These are phyloP conservation scores for Carex littledalei DNA, from an alignment of 176 grass and related monocot species.

Conservation along the genomic window DNA sequence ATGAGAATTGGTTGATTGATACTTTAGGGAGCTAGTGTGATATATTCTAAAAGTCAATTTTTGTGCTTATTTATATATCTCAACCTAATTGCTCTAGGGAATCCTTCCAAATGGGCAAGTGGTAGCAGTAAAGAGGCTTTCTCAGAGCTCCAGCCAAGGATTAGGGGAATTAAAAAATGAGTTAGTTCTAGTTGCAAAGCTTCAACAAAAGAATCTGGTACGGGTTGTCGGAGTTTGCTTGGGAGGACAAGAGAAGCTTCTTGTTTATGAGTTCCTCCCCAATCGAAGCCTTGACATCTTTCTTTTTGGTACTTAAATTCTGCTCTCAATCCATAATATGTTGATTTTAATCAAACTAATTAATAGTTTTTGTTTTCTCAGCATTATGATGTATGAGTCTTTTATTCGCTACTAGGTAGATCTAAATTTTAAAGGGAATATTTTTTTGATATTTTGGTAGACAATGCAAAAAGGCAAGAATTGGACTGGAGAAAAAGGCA, in stretches of 20 bases:
- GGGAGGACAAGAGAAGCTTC: slow-evolving; percentile 27
- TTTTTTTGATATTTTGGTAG: slow-evolving; percentile 24
- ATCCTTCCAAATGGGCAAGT: slow-evolving; percentile 20
- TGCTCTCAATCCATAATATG: neutral
- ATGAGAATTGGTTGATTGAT: neutral
- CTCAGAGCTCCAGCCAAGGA: slow-evolving; percentile 2
- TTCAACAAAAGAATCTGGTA: slow-evolving; percentile 41
- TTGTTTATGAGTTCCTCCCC: slow-evolving; percentile 39
- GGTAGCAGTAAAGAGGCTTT: slow-evolving; percentile 31
- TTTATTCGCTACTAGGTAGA: neutral
- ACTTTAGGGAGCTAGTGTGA: neutral
- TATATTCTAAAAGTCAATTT: neutral
- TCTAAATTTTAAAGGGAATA: neutral
- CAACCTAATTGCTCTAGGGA: neutral
- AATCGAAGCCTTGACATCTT: slow-evolving; percentile 40
- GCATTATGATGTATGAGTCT: neutral
- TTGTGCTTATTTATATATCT: neutral
- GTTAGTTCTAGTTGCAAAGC: slow-evolving; percentile 42
- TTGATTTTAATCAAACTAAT: neutral
- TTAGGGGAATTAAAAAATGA: slow-evolving; percentile 33
- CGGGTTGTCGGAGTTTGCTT: slow-evolving; percentile 32
- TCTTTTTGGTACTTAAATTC: slow-evolving; percentile 30
- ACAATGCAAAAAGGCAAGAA: slow-evolving; percentile 13
- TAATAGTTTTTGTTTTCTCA: neutral
- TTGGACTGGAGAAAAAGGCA: slow-evolving; percentile 36